phyloP scores from a whole-genome alignment of 805 yeast genomes.

The Kurtzmaniella cleridarum region DNA sequence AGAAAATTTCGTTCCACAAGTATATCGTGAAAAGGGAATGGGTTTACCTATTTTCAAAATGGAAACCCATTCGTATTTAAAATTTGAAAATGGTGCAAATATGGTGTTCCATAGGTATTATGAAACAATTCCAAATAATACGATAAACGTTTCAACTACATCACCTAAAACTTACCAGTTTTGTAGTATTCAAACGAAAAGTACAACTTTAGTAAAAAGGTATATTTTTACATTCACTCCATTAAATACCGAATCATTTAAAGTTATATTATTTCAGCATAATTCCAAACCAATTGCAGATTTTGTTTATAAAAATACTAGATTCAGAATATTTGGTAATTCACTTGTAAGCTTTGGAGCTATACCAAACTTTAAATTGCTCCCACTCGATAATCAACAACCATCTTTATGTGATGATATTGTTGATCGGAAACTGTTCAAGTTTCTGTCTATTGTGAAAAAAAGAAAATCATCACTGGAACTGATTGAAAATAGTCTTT shows the following conservation, averaged over 20 bases:
- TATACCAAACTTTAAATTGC: constrained; percentile 29
- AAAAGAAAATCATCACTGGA: constrained; percentile 3
- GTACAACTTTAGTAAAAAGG: constrained; percentile 21
- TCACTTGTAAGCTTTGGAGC: constrained; percentile 25
- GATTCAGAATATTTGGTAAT: constrained; percentile 36
- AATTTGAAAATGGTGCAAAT: constrained; percentile 29
- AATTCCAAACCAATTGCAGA: constrained; percentile 34
- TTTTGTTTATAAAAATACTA: constrained; percentile 29
- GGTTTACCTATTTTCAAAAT: constrained; percentile 36
- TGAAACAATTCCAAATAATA: constrained; percentile 24
- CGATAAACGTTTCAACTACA: constrained; percentile 5
- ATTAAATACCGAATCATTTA: constrained; percentile 14
- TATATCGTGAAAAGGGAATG: constrained; percentile 23
- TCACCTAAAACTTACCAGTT: constrained; percentile 21
- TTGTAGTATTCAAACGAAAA: constrained; percentile 28
- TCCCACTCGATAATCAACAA: constrained; percentile 27
- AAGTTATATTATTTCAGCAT: constrained; percentile 28
- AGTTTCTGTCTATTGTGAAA: constrained; percentile 14
- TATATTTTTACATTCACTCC: constrained; percentile 24
- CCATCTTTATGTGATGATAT: constrained; percentile 33
- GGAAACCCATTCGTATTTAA: constrained; percentile 26
- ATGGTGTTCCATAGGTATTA: constrained; percentile 25
- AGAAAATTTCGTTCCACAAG: constrained; percentile 24
- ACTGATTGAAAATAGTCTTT: background rate
- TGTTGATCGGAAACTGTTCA: constrained; percentile 23